These are phyloP conservation scores for Lindgomyces ingoldianus DNA, from an alignment of 495 filamentous ascomycete species.

Conservation along the genomic window DNA sequence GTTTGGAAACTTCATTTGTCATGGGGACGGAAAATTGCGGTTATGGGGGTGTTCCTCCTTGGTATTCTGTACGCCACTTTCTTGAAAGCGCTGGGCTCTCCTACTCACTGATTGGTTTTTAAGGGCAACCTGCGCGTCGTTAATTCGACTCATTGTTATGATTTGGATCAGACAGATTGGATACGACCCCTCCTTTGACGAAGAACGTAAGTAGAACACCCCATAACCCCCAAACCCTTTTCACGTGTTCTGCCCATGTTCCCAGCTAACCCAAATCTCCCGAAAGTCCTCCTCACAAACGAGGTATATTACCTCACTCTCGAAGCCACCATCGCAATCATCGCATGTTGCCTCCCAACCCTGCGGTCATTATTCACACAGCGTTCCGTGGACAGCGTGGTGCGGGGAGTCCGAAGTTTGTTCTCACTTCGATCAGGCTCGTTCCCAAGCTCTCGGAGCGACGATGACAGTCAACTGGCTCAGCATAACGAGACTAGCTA, in stretches of 20 bases:
- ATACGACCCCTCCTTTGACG: not conserved
- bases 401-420: conserved; percentile 8
- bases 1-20: not conserved
- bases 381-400: conserved; percentile 6
- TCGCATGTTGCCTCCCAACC: conserved; percentile 12
- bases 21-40: not conserved
- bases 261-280: no score
- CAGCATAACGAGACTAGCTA: no score
- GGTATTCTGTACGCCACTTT: not conserved
- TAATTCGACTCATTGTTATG: not conserved
- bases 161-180: not conserved
- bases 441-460: no score
- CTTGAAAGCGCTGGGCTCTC: no score
- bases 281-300: conserved; percentile 2
- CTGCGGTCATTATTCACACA: not conserved
- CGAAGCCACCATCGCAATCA: conserved; percentile 4
- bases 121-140: not conserved
- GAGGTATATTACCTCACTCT: conserved; percentile 11
- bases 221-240: not conserved
- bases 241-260: not conserved
- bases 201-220: not conserved
- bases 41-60: not conserved
- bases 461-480: no score
- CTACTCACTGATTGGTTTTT: no score
- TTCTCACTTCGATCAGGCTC: conserved; percentile 3